Evolutionary conservation across 495 filamentous ascomycete species (phyloP).

Genomic region (Aspergillus asperescens): DNA sequence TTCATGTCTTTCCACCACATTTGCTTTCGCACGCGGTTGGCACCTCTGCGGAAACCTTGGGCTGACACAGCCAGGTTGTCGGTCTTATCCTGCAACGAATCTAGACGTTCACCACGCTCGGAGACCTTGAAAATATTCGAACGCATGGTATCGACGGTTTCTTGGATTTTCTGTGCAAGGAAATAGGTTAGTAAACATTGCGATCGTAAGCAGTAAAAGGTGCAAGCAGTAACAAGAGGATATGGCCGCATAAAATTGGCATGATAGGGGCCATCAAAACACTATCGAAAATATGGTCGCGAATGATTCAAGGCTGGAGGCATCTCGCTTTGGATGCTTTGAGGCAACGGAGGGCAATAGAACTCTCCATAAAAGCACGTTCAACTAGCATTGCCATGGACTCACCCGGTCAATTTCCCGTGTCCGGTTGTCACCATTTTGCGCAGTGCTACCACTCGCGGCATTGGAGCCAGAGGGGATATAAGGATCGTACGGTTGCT

Average conservation of each 20-base stretch:
- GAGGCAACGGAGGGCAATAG: neutral
- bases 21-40: conserved; percentile 90
- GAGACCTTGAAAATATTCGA: conserved; percentile 92
- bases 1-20: conserved; percentile 99
- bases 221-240: neutral
- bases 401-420: conserved; percentile 77
- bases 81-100: conserved; percentile 91
- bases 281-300: neutral
- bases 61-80: conserved; percentile 86
- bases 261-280: neutral
- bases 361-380: neutral
- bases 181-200: conserved; percentile 15
- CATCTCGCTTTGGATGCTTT: neutral
- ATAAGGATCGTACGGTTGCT: conserved; percentile 86
- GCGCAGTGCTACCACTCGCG: conserved; percentile 42
- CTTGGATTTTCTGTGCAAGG: conserved; percentile 80
- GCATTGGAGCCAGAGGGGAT: conserved; percentile 63
- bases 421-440: conserved; percentile 60
- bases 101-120: conserved; percentile 84
- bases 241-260: neutral
- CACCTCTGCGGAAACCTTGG: conserved; percentile 89
- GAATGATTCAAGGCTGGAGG: neutral
- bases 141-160: conserved; percentile 86
- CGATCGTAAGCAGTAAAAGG: neutral
- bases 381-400: neutral